A percentile compares a stretch with the other conserved stretches of the same genome.
These are phyloP conservation scores for Lepiota venenata DNA, from an alignment of 768 basidiomycete species.

Conservation along the genomic window DNA sequence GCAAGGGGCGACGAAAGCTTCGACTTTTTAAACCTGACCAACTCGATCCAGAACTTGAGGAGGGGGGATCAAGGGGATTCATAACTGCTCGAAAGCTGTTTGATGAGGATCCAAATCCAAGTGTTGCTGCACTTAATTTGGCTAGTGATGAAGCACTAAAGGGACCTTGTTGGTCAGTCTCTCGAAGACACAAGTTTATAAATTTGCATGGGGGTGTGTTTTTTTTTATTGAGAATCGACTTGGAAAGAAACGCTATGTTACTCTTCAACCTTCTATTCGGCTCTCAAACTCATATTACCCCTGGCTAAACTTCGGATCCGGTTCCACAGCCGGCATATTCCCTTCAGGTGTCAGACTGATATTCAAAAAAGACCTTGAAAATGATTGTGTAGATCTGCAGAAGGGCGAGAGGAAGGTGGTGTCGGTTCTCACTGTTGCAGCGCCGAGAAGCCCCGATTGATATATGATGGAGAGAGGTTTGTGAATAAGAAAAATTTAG, in stretches of 20 bases:
- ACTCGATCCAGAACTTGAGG: too few relatives aligned
- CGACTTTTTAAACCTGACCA: constrained; percentile 25
- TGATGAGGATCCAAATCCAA: constrained; percentile 21
- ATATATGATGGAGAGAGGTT: constrained; percentile 23
- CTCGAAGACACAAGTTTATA: constrained; percentile 24
- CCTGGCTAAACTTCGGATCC: constrained; percentile 43
- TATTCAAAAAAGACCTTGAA: constrained; percentile 45
- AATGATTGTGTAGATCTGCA: constrained; percentile 35
- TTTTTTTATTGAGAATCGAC: neutral
- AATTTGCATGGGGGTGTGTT: neutral
- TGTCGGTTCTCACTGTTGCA: constrained; percentile 45
- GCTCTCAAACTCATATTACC: constrained; percentile 40
- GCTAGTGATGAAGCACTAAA: constrained; percentile 31
- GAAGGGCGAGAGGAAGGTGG: constrained; percentile 27
- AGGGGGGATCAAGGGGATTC: too few relatives aligned
- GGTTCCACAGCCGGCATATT: constrained; percentile 36
- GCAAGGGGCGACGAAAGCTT: constrained; percentile 28
- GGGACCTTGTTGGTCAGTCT: constrained; percentile 27
- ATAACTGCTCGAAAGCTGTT: constrained; percentile 30
- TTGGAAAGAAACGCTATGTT: constrained; percentile 48
- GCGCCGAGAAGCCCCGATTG: constrained; percentile 32
- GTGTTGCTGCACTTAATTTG: constrained; percentile 34
- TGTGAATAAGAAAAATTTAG: constrained; percentile 21
- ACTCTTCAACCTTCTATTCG: constrained; percentile 41
- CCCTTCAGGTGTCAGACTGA: constrained; percentile 42